Percentiles rank a stretch among this genome's conserved stretches.
These are phyloP conservation scores for Hirsutella minnesotensis DNA, from an alignment of 2,329 filamentous ascomycete species.

Conservation along the genomic window DNA sequence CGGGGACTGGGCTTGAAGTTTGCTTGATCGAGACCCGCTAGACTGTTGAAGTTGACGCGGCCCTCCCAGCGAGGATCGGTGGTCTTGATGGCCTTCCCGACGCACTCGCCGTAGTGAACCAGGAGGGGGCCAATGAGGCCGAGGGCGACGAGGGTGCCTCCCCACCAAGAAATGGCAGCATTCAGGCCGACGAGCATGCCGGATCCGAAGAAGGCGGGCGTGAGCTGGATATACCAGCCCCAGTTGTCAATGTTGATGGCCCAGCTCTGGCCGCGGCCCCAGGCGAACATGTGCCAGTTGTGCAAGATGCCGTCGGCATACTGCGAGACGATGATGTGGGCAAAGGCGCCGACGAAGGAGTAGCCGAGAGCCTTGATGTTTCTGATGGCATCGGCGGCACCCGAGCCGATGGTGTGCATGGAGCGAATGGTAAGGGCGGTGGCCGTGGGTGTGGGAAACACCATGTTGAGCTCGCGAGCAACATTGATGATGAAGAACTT, in stretches of 20 bases:
- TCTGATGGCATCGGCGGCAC: conserved; percentile 37
- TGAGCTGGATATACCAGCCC: conserved; percentile 49
- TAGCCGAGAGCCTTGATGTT: conserved; percentile 44
- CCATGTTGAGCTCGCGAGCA: conserved; percentile 44
- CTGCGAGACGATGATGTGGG: conserved; percentile 43
- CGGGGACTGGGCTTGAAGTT: conserved; percentile 23
- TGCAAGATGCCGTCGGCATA: conserved; percentile 49
- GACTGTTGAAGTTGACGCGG: conserved; percentile 17
- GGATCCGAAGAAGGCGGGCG: conserved; percentile 48
- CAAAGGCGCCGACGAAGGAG: conserved; percentile 37
- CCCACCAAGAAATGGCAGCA: conserved; percentile 44
- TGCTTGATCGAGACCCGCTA: conserved; percentile 15
- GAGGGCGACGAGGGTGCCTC: conserved; percentile 43
- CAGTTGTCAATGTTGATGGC: conserved; percentile 45
- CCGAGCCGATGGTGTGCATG: conserved; percentile 46
- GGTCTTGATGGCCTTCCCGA: conserved; percentile 24
- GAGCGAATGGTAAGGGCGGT: conserved; percentile 49
- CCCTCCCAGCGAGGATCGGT: conserved; percentile 18
- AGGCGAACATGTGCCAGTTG: conserved; percentile 43
- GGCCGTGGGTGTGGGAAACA: conserved; percentile 48
- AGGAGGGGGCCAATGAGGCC: conserved; percentile 35
- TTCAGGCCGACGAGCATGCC: conserved; percentile 40
- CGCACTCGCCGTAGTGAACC: conserved; percentile 37
- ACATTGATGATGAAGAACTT: conserved; percentile 60
- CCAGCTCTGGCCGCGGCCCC: conserved; percentile 35